Evolutionary conservation across 2,329 filamentous ascomycete genomes (phyloP).

Genomic region (Nannizzia gypsea): DNA sequence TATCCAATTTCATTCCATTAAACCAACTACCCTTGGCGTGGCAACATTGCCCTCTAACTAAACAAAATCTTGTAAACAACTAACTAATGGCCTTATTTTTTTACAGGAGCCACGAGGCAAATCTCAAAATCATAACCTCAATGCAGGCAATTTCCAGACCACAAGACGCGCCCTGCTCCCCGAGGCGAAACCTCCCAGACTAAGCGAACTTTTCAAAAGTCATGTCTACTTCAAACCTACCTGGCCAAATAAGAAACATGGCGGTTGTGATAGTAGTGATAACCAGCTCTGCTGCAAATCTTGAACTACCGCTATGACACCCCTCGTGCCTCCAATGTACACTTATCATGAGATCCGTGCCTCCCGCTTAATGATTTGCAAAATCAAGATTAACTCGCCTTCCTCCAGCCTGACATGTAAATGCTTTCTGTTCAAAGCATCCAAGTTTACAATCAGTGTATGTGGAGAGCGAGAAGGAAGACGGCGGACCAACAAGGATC

Average conservation of each 20-base stretch:
- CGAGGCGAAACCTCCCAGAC: not conserved
- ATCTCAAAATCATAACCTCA: not conserved
- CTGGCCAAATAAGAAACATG: not conserved
- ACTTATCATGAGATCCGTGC: not conserved
- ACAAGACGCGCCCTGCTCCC: not conserved
- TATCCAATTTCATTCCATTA: not conserved
- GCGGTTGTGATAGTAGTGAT: not conserved
- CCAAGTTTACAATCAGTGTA: too few relatives aligned
- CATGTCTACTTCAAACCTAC: not conserved
- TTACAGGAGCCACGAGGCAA: not conserved
- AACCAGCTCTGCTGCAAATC: not conserved
- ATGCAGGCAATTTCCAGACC: not conserved
- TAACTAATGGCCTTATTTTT: not conserved
- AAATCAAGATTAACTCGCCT: not conserved
- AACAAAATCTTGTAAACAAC: not conserved
- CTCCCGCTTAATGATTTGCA: not conserved
- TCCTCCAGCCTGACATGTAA: not conserved
- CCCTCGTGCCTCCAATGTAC: not conserved
- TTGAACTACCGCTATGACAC: not conserved
- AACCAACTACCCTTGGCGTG: not conserved
- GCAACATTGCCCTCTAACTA: not conserved
- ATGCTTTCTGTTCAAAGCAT: not conserved
- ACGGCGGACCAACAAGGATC: too few relatives aligned
- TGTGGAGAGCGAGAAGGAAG: not conserved
- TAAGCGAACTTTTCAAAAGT: not conserved